Evolutionary conservation across 805 yeast species (phyloP).

Genomic region (Saturnispora bothae): DNA sequence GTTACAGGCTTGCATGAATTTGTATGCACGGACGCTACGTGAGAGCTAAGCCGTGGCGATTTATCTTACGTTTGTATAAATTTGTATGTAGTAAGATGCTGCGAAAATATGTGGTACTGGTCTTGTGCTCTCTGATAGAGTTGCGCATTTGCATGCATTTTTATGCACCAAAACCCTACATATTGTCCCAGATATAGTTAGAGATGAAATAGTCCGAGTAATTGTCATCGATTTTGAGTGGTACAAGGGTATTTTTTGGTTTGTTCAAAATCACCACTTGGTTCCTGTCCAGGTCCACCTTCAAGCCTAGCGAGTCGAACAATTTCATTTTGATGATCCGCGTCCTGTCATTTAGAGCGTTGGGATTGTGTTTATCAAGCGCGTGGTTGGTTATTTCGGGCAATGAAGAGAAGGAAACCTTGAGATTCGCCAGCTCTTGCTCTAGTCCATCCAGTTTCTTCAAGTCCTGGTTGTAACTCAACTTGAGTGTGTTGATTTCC

Average conservation of each 20-base stretch:
- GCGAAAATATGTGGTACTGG: too few species aligned
- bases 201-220: constrained; percentile 61
- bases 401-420: constrained; percentile 8
- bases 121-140: too few species aligned
- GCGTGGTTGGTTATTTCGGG: constrained; percentile 1
- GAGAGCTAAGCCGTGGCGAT: too few species aligned
- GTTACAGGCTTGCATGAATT: too few species aligned
- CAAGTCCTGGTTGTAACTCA: constrained; percentile 29
- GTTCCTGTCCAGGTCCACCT: constrained; percentile 31
- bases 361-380: constrained; percentile 19
- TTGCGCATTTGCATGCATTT: too few species aligned
- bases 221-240: constrained; percentile 39
- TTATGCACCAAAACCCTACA: too few species aligned
- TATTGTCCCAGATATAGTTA: constrained; percentile 69
- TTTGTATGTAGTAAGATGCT: too few species aligned
- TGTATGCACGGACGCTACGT: too few species aligned
- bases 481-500: constrained; percentile 31
- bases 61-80: too few species aligned
- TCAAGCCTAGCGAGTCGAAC: constrained; percentile 50
- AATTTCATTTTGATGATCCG: constrained; percentile 45
- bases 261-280: constrained; percentile 42
- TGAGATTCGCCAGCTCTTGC: constrained; percentile 17
- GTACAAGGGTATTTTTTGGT: constrained; percentile 34
- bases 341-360: constrained; percentile 29
- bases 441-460: constrained; percentile 28